These are phyloP conservation scores for Luffa acutangula DNA, from an alignment of 306 rosid species.

Conservation along the genomic window DNA sequence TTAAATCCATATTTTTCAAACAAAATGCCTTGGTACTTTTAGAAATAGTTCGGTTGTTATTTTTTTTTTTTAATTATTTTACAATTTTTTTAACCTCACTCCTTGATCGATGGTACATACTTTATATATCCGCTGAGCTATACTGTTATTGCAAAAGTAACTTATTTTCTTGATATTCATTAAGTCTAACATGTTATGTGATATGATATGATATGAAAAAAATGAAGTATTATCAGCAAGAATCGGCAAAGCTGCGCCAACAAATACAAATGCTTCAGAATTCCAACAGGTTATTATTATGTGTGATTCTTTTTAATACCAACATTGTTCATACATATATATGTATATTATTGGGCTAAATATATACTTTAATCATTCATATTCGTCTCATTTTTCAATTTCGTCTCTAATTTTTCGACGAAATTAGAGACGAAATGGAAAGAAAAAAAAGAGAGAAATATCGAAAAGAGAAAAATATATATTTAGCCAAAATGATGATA, in stretches of 20 bases:
- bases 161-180: neutral
- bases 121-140: no score
- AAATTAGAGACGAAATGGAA: neutral
- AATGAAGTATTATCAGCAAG: conserved; percentile 79
- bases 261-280: conserved; percentile 92
- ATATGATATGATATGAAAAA: neutral
- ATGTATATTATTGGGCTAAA: neutral
- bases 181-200: neutral
- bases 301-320: neutral
- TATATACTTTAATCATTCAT: neutral
- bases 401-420: neutral
- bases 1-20: neutral
- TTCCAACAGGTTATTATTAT: conserved; percentile 56
- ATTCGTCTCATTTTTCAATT: neutral
- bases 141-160: no score
- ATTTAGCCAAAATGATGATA: neutral
- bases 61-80: neutral
- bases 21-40: neutral
- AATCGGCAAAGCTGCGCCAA: conserved; percentile 84
- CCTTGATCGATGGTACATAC: no score
- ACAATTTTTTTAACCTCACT: neutral
- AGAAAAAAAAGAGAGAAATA: neutral
- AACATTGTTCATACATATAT: neutral
- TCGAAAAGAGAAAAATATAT: neutral
- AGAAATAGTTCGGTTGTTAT: neutral